Conservation (phyloP, 2,329 filamentous ascomycete species). For the Colletotrichum euphorbiae region DNA sequence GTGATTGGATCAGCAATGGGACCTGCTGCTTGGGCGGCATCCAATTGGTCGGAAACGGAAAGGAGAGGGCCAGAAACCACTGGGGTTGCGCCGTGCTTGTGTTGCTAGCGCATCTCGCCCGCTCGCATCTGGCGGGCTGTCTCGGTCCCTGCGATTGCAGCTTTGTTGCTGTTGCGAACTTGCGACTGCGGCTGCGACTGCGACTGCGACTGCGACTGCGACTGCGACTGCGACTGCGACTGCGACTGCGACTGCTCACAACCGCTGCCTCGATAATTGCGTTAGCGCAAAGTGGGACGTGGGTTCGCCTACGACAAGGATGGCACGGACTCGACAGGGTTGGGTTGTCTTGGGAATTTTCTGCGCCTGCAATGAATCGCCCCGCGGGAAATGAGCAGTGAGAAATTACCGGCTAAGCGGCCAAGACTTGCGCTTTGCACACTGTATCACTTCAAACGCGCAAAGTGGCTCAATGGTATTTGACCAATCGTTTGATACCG, state of each 20-base stretch:
- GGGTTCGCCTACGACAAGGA: slow-evolving; percentile 2
- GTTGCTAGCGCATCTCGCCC: slow-evolving; percentile 27
- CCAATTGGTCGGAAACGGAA: slow-evolving; percentile 11
- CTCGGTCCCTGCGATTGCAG: slow-evolving; percentile 14
- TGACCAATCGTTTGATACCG: too few species aligned
- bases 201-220: not conserved
- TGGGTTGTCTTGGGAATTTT: slow-evolving; percentile 31
- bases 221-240: not conserved
- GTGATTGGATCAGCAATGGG: slow-evolving; percentile 26
- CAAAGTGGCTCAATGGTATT: too few species aligned
- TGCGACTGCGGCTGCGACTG: not conserved
- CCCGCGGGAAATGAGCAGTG: slow-evolving; percentile 37
- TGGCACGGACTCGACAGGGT: slow-evolving; percentile 23
- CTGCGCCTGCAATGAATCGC: slow-evolving; percentile 38
- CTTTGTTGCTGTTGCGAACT: not conserved
- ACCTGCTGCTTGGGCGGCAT: not conserved
- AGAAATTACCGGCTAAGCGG: slow-evolving; percentile 37
- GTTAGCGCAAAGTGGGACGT: slow-evolving; percentile 22
- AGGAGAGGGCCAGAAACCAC: slow-evolving; percentile 10
- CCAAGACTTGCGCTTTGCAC: not conserved
- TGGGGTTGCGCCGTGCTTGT: not conserved
- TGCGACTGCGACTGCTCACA: not conserved
- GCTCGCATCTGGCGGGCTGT: slow-evolving; percentile 30
- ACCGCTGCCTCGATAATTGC: slow-evolving; percentile 24
- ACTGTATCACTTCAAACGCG: too few species aligned